Conservation (phyloP, 2,329 filamentous ascomycete genomes). For the Fusarium armeniacum region DNA sequence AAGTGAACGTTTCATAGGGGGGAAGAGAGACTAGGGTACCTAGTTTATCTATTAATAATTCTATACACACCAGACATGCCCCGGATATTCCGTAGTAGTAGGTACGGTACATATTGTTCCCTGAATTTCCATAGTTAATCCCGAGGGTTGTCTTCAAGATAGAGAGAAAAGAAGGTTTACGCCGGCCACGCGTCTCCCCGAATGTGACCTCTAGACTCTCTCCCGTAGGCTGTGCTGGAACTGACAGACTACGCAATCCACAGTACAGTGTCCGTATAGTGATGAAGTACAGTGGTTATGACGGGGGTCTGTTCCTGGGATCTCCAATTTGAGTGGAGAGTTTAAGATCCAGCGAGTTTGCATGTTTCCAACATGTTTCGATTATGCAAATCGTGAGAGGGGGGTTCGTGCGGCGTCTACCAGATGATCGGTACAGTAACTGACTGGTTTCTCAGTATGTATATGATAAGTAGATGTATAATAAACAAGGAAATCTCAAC, state of each 20-base stretch:
- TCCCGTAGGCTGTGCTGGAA: neutral
- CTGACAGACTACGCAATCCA: neutral
- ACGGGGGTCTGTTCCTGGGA: neutral
- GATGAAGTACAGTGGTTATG: neutral
- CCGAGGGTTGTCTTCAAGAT: neutral
- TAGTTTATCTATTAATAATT: slow-evolving; percentile 13
- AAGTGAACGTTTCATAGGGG: slow-evolving; percentile 13
- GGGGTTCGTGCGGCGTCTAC: slow-evolving; percentile 19
- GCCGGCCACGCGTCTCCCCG: slow-evolving; percentile 25
- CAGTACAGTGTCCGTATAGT: neutral
- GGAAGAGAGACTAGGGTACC: neutral
- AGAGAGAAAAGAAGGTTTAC: slow-evolving; percentile 1
- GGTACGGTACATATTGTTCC: neutral
- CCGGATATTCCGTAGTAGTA: slow-evolving; percentile 1
- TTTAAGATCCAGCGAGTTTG: neutral
- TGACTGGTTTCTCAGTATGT: neutral
- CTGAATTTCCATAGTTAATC: neutral
- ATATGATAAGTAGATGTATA: neutral
- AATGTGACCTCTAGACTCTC: neutral
- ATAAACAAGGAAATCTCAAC: slow-evolving; percentile 1
- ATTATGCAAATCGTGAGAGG: slow-evolving; percentile 14
- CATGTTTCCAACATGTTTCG: slow-evolving; percentile 26
- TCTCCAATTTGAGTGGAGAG: neutral
- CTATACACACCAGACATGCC: neutral
- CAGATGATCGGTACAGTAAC: slow-evolving; percentile 6